Base-by-base conservation (phyloP, 192 early-diverging fungal genomes). In the Backusella westeae region DNA sequence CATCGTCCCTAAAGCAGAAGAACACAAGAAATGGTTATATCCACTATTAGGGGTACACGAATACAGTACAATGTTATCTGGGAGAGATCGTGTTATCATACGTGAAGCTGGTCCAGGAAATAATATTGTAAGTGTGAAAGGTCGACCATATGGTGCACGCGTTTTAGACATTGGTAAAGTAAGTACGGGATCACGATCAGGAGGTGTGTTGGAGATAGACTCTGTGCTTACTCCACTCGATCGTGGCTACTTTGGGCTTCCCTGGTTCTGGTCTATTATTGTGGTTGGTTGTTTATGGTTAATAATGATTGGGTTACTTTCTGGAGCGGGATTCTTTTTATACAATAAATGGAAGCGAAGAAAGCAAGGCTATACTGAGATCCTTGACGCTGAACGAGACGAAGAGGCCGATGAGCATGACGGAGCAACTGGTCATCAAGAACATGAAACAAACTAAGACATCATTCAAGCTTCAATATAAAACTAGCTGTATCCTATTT, bases 1-100 rank as follows among this genome's bases (percentile, higher is more conserved):
- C 75, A 82, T 94, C 3, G 85, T 94, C 17, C 93, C 91, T 15
- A 73, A 73, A 21, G 21, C 74, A 35, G 38, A 41, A 15, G 68
- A 38, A 69, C 65, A 74, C 6, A 56, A 63, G 4, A 35, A 34
- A 4, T 74, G 72, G 72, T 10, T 46, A 32, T 42, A 72, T 0
- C 63, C 67, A 19, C 15, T 67, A 1, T 36, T 38, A 26, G 71
- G 67, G 8, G 72, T 67, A 29, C 42, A 44, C 6, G 77, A 73
- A 68, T 78, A 67, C 34, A 56, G 44, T 1, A 78, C 71, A 9
- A n/a, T 78, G 9, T 36, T 78, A n/a, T 77, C 75, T 1, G 67
- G 69, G 0, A 7, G 39, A 4, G 77, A 74, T 23, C 73, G 69
- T 36, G 19, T 78, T 23, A 8, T 78, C 9, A 52, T 78, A 65